phyloP scores from a whole-genome alignment of 768 basidiomycete species.

The Suillus bovinus region DNA sequence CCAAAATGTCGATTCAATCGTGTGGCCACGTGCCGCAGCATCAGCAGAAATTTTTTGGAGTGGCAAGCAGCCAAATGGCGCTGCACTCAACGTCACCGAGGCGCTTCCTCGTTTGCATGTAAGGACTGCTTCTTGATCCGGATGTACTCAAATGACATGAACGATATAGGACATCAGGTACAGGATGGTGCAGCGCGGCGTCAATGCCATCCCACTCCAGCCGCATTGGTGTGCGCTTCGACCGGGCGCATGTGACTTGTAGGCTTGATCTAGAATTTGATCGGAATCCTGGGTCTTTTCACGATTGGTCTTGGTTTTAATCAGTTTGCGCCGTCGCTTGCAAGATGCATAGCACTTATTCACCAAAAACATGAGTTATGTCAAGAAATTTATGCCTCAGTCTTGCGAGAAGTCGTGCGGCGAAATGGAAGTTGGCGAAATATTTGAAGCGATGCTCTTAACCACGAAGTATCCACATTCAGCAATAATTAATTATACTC shows the following conservation, averaged over 20 bases:
- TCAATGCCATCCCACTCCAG: constrained; percentile 61
- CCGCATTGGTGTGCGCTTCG: constrained; percentile 73
- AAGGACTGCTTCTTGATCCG: constrained; percentile 21
- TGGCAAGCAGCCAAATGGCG: constrained; percentile 38
- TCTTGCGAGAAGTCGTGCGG: too few species aligned
- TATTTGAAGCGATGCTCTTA: not conserved
- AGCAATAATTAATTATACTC: not conserved
- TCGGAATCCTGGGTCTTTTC: not conserved
- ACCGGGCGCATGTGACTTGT: constrained; percentile 55
- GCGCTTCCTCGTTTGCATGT: constrained; percentile 68
- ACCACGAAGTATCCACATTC: not conserved
- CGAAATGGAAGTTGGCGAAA: not conserved
- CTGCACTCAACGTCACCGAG: constrained; percentile 35
- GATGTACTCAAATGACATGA: not conserved
- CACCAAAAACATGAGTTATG: not conserved
- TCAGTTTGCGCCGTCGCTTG: not conserved
- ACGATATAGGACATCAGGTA: constrained; percentile 39
- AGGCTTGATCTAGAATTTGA: constrained; percentile 17
- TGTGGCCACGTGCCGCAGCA: constrained; percentile 73
- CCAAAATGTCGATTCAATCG: constrained; percentile 65
- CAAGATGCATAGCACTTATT: not conserved
- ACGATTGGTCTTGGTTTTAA: not conserved
- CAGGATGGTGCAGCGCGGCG: constrained; percentile 61
- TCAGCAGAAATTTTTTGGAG: constrained; percentile 82
- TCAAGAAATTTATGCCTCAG: too few species aligned